Evolutionary conservation across 257 asterid species (phyloP).

Genomic region (Plantago elongata): DNA sequence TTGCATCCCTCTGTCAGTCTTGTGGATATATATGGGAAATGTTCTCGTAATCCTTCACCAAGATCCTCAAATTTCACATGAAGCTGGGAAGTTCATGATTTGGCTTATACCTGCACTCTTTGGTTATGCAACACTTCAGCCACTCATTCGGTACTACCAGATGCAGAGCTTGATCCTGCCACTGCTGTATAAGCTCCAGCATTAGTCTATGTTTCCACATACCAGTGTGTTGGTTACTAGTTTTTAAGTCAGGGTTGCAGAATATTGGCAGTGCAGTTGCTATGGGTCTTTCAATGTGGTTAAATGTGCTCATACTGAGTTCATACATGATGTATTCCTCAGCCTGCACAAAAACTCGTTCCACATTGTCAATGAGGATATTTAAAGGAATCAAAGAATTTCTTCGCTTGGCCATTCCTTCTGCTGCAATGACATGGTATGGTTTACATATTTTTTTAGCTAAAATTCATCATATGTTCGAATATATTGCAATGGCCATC

Average conservation of each 20-base stretch:
- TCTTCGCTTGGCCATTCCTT: conserved; percentile 56
- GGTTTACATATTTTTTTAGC: background rate
- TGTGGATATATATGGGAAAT: conserved; percentile 48
- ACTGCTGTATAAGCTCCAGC: conserved; percentile 46
- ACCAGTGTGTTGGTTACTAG: conserved; percentile 45
- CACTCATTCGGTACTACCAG: conserved; percentile 46
- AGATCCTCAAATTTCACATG: conserved; percentile 67
- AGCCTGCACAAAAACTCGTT: conserved; percentile 41
- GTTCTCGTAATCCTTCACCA: conserved; percentile 52
- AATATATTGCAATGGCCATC: background rate
- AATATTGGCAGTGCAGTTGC: conserved; percentile 53
- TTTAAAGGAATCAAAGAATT: conserved; percentile 46
- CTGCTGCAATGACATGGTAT: conserved; percentile 67
- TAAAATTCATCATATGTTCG: background rate
- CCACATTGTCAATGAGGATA: conserved; percentile 45
- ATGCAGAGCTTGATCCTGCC: conserved; percentile 59
- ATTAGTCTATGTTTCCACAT: conserved; percentile 46
- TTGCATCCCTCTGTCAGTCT: conserved; percentile 50
- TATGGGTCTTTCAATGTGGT: conserved; percentile 52
- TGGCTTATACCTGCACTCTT: conserved; percentile 68
- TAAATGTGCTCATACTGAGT: conserved; percentile 40
- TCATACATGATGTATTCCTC: conserved; percentile 46
- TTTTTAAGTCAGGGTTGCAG: conserved; percentile 34
- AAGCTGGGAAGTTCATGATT: conserved; percentile 55
- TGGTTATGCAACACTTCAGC: conserved; percentile 54